phyloP scores from a whole-genome alignment of 78 protist species.

The Protostelium mycophagum region DNA sequence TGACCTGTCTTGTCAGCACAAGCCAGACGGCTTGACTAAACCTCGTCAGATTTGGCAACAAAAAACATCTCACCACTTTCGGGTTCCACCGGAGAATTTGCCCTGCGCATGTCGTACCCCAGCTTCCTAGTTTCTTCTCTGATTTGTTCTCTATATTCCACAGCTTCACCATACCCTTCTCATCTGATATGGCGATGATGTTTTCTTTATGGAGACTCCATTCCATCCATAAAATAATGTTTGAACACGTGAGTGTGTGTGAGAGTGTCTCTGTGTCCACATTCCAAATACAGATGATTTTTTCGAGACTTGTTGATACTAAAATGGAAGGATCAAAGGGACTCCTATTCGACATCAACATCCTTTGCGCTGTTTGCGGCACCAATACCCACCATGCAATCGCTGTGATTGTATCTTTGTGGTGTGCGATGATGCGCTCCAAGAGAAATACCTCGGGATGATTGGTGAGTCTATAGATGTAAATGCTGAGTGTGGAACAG shows the following conservation, averaged over 20 bases:
- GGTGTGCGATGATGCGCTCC: background rate
- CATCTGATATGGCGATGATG: background rate
- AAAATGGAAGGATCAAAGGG: background rate
- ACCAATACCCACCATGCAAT: background rate
- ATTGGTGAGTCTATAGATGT: background rate
- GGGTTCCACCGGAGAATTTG: background rate
- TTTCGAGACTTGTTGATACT: background rate
- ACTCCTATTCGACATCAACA: background rate
- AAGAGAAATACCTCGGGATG: background rate
- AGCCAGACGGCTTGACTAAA: background rate
- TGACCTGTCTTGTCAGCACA: background rate
- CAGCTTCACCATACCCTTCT: background rate
- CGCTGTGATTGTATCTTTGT: conserved; percentile 1
- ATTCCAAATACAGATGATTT: background rate
- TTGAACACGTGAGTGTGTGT: background rate
- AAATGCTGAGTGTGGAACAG: background rate
- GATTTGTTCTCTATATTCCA: background rate
- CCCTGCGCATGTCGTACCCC: background rate
- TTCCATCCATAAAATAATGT: background rate
- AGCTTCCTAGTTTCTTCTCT: background rate
- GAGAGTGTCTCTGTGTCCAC: background rate
- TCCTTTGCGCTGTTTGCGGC: background rate
- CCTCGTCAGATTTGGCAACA: background rate
- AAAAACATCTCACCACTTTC: background rate
- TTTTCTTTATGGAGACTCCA: background rate